Conservation (phyloP, 495 filamentous ascomycete species). For the Neurospora sp. region DNA sequence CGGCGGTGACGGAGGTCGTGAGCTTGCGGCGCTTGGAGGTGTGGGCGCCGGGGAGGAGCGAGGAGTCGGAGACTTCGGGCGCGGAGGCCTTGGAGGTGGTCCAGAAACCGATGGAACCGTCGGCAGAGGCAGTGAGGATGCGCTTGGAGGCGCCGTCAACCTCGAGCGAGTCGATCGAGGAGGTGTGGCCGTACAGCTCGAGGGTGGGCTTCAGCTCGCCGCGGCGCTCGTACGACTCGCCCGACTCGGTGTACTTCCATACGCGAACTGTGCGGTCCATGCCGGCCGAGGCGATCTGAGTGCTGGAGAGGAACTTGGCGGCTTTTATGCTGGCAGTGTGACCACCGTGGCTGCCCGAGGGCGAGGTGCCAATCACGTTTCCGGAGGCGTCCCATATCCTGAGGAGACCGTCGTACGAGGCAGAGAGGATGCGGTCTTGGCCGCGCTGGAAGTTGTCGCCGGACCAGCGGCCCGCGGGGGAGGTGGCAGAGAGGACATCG, state of each 20-base stretch:
- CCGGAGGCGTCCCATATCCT: slow-evolving; percentile 84
- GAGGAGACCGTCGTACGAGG: slow-evolving; percentile 79
- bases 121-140: slow-evolving; percentile 72
- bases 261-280: slow-evolving; percentile 74
- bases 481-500: slow-evolving; percentile 66
- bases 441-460: slow-evolving; percentile 31
- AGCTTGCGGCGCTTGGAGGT: slow-evolving; percentile 72
- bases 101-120: slow-evolving; percentile 79
- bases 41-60: slow-evolving; percentile 50
- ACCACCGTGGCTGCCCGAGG: slow-evolving; percentile 50
- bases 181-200: slow-evolving; percentile 80
- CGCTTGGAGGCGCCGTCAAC: slow-evolving; percentile 65
- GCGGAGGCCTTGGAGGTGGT: slow-evolving; percentile 61
- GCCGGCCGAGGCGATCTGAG: slow-evolving; percentile 66
- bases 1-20: slow-evolving; percentile 48
- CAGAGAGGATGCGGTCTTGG: slow-evolving; percentile 64
- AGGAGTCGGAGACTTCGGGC: slow-evolving; percentile 53
- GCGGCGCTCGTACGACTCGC: slow-evolving; percentile 50
- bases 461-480: slow-evolving; percentile 48
- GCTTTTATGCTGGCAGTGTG: slow-evolving; percentile 69
- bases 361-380: slow-evolving; percentile 61
- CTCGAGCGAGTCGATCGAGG: slow-evolving; percentile 61
- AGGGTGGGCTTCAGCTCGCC: slow-evolving; percentile 63
- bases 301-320: slow-evolving; percentile 67
- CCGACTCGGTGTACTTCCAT: slow-evolving; percentile 72